These are phyloP conservation scores for Melastoma candidum DNA, from an alignment of 441 rosid species.

Conservation along the genomic window DNA sequence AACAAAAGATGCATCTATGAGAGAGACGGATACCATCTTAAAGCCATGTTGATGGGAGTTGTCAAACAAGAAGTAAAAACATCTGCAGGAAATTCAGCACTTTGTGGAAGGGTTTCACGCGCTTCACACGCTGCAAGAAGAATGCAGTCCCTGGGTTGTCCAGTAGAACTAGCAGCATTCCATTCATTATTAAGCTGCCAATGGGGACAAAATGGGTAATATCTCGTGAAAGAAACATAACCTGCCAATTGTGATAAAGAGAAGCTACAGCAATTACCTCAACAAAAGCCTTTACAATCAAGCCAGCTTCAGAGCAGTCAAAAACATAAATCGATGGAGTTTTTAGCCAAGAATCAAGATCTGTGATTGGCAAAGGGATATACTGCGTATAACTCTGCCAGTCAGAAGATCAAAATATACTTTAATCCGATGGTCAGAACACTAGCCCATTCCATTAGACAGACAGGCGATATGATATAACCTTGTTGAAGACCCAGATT, in stretches of 20 bases:
- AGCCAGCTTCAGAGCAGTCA: slow-evolving; percentile 99
- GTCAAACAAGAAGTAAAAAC: slow-evolving; percentile 97
- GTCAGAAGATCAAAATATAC: slow-evolving; percentile 11
- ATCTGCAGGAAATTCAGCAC: slow-evolving; percentile 95
- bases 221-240: not conserved
- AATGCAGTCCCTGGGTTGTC: slow-evolving; percentile 78
- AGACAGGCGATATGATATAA: slow-evolving; percentile 13
- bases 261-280: slow-evolving; percentile 39
- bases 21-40: slow-evolving; percentile 59
- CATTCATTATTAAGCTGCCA: slow-evolving; percentile 65
- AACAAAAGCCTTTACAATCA: slow-evolving; percentile 86
- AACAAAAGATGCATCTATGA: slow-evolving; percentile 2
- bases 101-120: slow-evolving; percentile 96
- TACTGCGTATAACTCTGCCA: slow-evolving; percentile 93
- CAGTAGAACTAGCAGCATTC: slow-evolving; percentile 57
- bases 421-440: not conserved
- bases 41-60: slow-evolving; percentile 96
- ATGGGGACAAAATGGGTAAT: slow-evolving; percentile 17
- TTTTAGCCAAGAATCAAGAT: slow-evolving; percentile 97
- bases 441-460: not conserved
- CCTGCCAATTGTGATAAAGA: not conserved
- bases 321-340: slow-evolving; percentile 96
- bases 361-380: slow-evolving; percentile 84
- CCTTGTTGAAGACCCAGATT: slow-evolving; percentile 99
- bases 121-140: slow-evolving; percentile 98